Evolutionary conservation across 2,329 filamentous ascomycete genomes (phyloP).

Genomic region (Neopestalotiopsis sp.): DNA sequence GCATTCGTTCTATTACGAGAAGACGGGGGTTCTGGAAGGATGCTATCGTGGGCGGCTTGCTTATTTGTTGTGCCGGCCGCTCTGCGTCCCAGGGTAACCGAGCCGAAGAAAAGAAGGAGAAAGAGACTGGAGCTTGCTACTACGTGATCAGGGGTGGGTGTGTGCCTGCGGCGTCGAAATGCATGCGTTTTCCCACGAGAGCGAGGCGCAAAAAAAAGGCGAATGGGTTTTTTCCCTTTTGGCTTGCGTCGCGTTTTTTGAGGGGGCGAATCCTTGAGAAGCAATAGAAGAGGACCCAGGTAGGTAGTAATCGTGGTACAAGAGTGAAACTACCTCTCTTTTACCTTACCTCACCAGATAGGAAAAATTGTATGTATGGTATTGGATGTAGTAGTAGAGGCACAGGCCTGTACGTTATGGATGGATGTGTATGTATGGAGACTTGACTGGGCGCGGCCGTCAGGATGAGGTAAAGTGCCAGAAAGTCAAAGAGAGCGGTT

Average conservation of each 20-base stretch:
- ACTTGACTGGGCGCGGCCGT: slow-evolving; percentile 18
- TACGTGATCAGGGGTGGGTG: background rate
- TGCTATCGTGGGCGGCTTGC: background rate
- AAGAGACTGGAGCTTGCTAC: background rate
- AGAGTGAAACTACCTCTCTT: background rate
- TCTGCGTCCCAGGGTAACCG: background rate
- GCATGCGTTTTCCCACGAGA: background rate
- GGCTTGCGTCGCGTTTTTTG: background rate
- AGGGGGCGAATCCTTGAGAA: background rate
- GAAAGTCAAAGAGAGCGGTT: slow-evolving; percentile 13
- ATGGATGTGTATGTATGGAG: slow-evolving; percentile 14
- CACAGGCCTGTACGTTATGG: too few species aligned
- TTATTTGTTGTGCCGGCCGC: background rate
- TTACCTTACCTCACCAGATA: background rate
- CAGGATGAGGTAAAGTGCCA: slow-evolving; percentile 20
- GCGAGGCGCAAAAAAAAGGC: background rate
- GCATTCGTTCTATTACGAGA: background rate
- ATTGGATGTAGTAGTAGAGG: background rate
- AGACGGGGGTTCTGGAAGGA: background rate
- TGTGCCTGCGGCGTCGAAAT: background rate
- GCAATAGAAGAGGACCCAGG: background rate
- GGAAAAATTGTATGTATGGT: slow-evolving; percentile 15
- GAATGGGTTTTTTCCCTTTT: background rate
- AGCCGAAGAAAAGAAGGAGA: background rate
- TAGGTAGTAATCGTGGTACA: background rate